Base-by-base conservation (phyloP, 2,329 filamentous ascomycete species). In the Xylariaceae sp. region DNA sequence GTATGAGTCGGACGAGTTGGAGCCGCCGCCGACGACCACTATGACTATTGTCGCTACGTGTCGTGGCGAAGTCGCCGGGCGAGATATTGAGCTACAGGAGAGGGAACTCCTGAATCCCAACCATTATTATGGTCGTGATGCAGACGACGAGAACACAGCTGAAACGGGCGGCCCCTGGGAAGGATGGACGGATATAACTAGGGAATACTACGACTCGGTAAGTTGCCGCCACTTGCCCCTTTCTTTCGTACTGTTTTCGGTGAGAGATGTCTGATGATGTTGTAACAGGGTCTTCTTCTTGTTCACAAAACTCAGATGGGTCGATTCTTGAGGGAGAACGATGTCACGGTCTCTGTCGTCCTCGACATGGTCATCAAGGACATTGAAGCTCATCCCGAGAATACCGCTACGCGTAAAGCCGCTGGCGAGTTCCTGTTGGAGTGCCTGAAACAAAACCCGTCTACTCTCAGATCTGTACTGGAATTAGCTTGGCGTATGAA, bases 201-300 rank as follows among this genome's bases (percentile, higher is more conserved):
- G 52, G 10, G 45, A 52, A 18, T 61, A 61, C 30, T 55, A 61
- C 37, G 48, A 58, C 15, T 61, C 58, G 47, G 58, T 61, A 61
- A 52, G 58, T 55, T 30, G 23, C 23, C 44, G 34, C 48, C 52
- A 35, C 9, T 42, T 48, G 4, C 15, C 9, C 10, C 13, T 57
- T 48, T 23, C 9, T 9, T 42, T 13, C 37, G 13, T 5, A 10
- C 37, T 42, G 37, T 10, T 42, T 42, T 42, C 8, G 1, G 34
- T 45, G 9, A 37, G 15, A 55, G 42, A n/a, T 45, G 39, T n/a
- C n/a, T 30, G 23, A 30, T 30, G 23, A 30, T 30, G 4, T 48
- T 1, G n/a, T n/a, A 45, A 4, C 11, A 61, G 59, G 55, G 55
- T 44, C 39, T 13, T 18, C 8, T 58, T 17, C 51, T 61, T 15